Evolutionary conservation across 805 yeast genomes (phyloP), one percentile per base, ranked within the genome.

Genomic region (Kodamaea restingae): DNA sequence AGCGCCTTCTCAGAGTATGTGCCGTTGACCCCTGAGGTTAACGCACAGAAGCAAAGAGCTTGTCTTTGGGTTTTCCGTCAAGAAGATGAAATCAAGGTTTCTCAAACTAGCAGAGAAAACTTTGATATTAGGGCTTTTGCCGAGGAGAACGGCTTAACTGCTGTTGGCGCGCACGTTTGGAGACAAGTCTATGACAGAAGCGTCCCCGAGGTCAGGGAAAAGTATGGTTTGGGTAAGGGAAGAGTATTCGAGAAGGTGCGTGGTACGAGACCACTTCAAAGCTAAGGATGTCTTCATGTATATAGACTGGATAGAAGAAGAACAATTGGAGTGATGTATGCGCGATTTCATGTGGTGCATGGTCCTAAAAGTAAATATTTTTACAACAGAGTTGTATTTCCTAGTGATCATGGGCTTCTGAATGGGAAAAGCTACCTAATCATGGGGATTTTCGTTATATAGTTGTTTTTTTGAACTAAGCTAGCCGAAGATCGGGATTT

Each of bases 111-210:
- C 12, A 61, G 80, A 47, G 75, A 73, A 9, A 57, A 66, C 40
- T 91, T 91, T 55, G 77, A 87, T 52, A 80, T 91, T 45, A 78
- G 98, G 57, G 51, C 55, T 5, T 90, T 88, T 59, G 84, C 71
- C 11, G 68, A 62, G 3, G 46, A 61, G 3, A 57, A 84, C 59
- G 57, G 68, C 3, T 72, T 93, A 49, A 65, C 67, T n/a, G 78
- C 97, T 1, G 78, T 90, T 35, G 97, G 98, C 18, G 96, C 95
- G 2, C 95, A 88, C 58, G 72, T 87, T 33, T 91, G 95, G 91
- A 80, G 98, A 72, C 79, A 82, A 49, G 68, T 63, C 30, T 91
- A 83, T 79, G 98, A 93, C 61, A 67, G 85, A 51, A 76, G 81
- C 50, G 84, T 86, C 32, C 73, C 72, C 21, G 58, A 56, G 3